Evolutionary conservation across 106 monocot genomes (phyloP), one percentile per base, ranked within the genome.

Genomic region (Dendrobium huoshanense): DNA sequence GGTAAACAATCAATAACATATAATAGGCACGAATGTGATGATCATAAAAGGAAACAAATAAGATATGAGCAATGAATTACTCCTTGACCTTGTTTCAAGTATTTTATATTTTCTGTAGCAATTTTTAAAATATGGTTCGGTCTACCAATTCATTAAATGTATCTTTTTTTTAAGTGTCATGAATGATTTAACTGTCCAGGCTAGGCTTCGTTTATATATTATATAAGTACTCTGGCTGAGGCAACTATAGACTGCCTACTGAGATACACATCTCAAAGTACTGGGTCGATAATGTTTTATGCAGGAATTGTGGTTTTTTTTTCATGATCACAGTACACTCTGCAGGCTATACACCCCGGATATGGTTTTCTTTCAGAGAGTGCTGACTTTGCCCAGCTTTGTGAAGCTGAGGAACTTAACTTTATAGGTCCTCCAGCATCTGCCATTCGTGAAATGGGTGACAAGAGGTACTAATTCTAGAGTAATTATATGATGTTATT

Each of bases 361-460:
- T 98, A 98, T 83, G 98, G 98, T 55, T 98, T 98, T 85, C 84
- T 98, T 13, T 98, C 98, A 48, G 98, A 98, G 88, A 98, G 91
- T 87, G 92, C 94, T 18, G 89, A 91, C 41, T 98, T 98, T 86
- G 98, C 98, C 4, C 92, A 98, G 41, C 89, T 88, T 81, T 98
- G 98, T 86, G 89, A 92, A 87, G 78, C 82, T 54, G 86, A 90
- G 84, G 98, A 94, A 56, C 90, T 98, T 47, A 89, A 73, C 76
- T 98, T 98, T 82, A 92, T 98, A 80, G 98, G 98, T 41, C 98
- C 98, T 51, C 98, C 98, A 81, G 92, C 94, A 78, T 95, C 98
- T 82, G 98, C 98, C 20, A 98, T 98, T 76, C 86, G 98, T 78
- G 92, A 95, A 65, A 98, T 98, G 98, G 98, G 98, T n/a, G 98